Percentiles rank a stretch among this genome's conserved stretches.
These are phyloP conservation scores for Microbotryum violaceum DNA, from an alignment of 1,284 basidiomycete genomes.

Conservation along the genomic window DNA sequence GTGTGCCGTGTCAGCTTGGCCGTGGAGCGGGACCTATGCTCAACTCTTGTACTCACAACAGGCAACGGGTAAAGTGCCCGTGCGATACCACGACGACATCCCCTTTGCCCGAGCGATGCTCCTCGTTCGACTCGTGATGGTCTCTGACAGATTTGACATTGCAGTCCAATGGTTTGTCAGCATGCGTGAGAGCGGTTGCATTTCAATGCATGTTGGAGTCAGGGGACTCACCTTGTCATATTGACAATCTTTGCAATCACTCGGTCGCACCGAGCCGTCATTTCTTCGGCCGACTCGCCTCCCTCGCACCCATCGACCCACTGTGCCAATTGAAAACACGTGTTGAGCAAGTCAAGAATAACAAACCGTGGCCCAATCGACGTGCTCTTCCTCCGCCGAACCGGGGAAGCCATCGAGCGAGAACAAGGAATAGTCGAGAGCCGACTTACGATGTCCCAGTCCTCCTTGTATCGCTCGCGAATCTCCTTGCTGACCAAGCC, in stretches of 20 bases:
- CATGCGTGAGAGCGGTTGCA: not conserved
- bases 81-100: constrained; percentile 35
- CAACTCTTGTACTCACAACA: constrained; percentile 48
- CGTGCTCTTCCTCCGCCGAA: too few relatives aligned
- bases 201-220: too few relatives aligned
- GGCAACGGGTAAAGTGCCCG: constrained; percentile 64
- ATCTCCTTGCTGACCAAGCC: constrained; percentile 49
- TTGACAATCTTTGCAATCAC: constrained; percentile 60
- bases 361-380: too few relatives aligned
- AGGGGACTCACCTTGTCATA: constrained; percentile 4
- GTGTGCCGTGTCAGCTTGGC: too few relatives aligned
- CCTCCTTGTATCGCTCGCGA: constrained; percentile 27
- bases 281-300: constrained; percentile 72
- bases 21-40: not conserved
- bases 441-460: constrained; percentile 3
- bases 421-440: too few relatives aligned
- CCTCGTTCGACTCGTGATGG: constrained; percentile 19
- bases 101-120: constrained; percentile 13
- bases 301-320: constrained; percentile 58
- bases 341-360: too few relatives aligned
- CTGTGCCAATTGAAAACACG: constrained; percentile 33
- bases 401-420: not conserved
- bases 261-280: constrained; percentile 63
- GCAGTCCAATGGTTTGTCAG: not conserved
- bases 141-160: constrained; percentile 47